Evolutionary conservation across 1,139 yeast genomes (phyloP).

Genomic region (Blastobotrys raffinosifermentans): DNA sequence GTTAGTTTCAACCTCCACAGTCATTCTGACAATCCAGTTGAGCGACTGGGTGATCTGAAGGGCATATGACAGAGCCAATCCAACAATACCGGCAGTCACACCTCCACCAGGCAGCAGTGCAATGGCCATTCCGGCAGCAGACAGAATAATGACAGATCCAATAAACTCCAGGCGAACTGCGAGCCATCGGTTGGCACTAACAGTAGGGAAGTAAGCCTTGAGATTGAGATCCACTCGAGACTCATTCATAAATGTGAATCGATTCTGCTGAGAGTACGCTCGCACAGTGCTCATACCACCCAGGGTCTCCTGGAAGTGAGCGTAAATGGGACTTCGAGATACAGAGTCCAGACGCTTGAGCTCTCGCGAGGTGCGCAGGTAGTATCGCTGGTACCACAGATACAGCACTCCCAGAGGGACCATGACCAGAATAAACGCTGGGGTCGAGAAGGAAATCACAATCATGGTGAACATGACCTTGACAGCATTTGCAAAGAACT

Average conservation of each 20-base stretch:
- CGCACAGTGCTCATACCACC: constrained; percentile 87
- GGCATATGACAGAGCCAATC: constrained; percentile 88
- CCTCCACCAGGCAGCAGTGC: constrained; percentile 59
- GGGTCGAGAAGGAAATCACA: constrained; percentile 84
- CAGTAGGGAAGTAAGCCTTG: constrained; percentile 90
- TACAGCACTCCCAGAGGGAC: constrained; percentile 69
- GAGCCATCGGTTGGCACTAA: constrained; percentile 93
- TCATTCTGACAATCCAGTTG: constrained; percentile 98
- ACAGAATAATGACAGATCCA: constrained; percentile 80
- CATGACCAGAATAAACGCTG: constrained; percentile 72
- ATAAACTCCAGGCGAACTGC: constrained; percentile 88
- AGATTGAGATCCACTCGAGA: constrained; percentile 76
- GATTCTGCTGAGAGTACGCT: constrained; percentile 70
- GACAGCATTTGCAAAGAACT: constrained; percentile 67
- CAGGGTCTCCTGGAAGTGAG: constrained; percentile 93
- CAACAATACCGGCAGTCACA: constrained; percentile 84
- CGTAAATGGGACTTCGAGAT: constrained; percentile 88
- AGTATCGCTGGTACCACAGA: constrained; percentile 81
- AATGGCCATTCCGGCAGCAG: constrained; percentile 79
- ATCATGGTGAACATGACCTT: constrained; percentile 74
- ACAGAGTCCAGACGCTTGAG: constrained; percentile 85
- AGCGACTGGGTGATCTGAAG: constrained; percentile 86
- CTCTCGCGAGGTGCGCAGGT: constrained; percentile 86
- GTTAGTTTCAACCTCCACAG: constrained; percentile 94
- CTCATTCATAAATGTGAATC: constrained; percentile 72